Base-by-base conservation (phyloP, 75 land plant genomes). In the Pinus tabuliformis region DNA sequence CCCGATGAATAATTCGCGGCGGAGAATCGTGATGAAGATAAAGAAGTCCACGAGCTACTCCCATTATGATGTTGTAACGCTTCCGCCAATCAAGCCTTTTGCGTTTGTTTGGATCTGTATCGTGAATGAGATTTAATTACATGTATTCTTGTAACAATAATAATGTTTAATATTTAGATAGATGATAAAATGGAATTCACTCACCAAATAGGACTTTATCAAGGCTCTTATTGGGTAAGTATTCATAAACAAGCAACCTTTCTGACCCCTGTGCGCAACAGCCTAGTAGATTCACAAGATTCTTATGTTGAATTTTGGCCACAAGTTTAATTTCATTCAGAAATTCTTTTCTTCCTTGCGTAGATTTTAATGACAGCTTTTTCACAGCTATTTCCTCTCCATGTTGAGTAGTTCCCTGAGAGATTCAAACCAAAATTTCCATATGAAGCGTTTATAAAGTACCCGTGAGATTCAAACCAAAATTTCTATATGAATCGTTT, bases 311-410 rank as follows among this genome's bases (percentile, higher is more conserved):
- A 59, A 83, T 76, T 18, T 70, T 84, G n/a, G 79, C 79, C 13
- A 83, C 33, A 14, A 83, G 12, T 52, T 56, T 37, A 12, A 81
- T 86, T 37, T 87, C 89, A 59, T 81, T 83, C 72, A 80, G 77
- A 37, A 85, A 87, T 68, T 88, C 84, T 33, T 56, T 17, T 0
- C 18, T 75, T 0, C 87, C 90, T 78, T 85, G 82, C 28, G 58
- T 56, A 42, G 79, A 81, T 24, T 57, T 54, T 59, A 54, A 72
- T 0, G 87, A 79, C 20, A 82, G 59, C 22, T 83, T 77, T 60
- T 88, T 88, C 58, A 88, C 87, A n/a, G 90, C 90, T 20, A 88
- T 75, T 42, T 80, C 85, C 73, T 79, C 71, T 59, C 90, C 87
- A 64, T 78, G 75, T 17, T 80, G 52, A 21, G 85, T 73, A 36